phyloP scores from a whole-genome alignment of 768 basidiomycete species.

The Tephrocybe sp. region DNA sequence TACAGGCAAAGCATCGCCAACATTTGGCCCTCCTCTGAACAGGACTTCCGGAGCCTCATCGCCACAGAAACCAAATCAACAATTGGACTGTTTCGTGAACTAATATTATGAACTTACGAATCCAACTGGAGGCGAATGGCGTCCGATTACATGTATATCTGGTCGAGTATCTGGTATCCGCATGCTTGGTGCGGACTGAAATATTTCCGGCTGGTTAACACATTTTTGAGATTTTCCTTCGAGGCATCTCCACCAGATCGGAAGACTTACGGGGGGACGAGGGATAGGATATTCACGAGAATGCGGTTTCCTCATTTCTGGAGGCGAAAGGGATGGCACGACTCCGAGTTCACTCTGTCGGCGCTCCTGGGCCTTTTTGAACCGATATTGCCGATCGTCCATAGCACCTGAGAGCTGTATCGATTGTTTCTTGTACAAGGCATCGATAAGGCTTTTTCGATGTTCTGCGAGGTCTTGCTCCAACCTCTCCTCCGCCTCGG shows the following conservation, averaged over 20 bases:
- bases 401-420: neutral
- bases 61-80: neutral
- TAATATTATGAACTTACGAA: conserved; percentile 3
- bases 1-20: conserved; percentile 3
- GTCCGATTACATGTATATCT: too few relatives aligned
- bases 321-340: neutral
- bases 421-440: neutral
- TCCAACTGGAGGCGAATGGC: neutral
- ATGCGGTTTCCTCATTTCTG: too few relatives aligned
- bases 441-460: neutral
- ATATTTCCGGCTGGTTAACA: too few relatives aligned
- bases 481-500: neutral
- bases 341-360: neutral
- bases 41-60: conserved; percentile 1
- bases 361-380: neutral
- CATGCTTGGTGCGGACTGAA: too few relatives aligned
- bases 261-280: too few relatives aligned
- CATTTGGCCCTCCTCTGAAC: neutral
- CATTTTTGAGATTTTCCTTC: neutral
- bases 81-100: too few relatives aligned
- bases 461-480: conserved; percentile 1
- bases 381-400: neutral
- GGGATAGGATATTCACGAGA: too few relatives aligned
- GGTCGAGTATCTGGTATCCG: too few relatives aligned
- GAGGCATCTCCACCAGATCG: too few relatives aligned